A percentile compares a stretch with the other conserved stretches of the same genome.
phyloP scores from a whole-genome alignment of 2,329 filamentous ascomycete species.

The Penicillium sp. region DNA sequence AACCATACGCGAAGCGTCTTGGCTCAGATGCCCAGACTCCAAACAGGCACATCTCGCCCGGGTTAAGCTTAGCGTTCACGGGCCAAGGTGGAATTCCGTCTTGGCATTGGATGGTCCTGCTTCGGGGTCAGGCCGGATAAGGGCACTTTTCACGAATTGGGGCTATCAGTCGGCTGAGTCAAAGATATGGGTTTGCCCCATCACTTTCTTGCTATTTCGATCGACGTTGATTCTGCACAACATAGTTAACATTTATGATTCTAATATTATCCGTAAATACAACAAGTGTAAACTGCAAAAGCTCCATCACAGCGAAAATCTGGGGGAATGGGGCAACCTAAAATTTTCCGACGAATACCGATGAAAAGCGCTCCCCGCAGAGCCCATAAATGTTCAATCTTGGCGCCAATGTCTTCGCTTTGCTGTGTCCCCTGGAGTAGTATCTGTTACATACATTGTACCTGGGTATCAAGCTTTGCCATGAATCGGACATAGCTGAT shows the following conservation, averaged over 20 bases:
- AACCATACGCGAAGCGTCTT: neutral
- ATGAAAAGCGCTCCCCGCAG: conserved; percentile 1
- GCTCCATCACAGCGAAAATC: neutral
- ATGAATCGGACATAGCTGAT: neutral
- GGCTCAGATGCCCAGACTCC: neutral
- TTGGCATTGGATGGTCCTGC: neutral
- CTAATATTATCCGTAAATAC: neutral
- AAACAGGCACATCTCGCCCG: neutral
- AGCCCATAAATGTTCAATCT: neutral
- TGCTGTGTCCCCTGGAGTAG: neutral
- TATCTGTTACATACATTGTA: neutral
- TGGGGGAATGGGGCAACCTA: neutral
- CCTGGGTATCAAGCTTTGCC: neutral
- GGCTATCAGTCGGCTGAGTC: neutral
- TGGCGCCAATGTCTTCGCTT: conserved; percentile 8
- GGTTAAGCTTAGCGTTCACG: neutral
- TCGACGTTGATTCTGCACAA: neutral
- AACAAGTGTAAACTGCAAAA: neutral
- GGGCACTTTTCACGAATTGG: neutral
- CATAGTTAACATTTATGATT: too few species aligned
- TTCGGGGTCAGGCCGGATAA: neutral
- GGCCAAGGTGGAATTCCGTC: neutral
- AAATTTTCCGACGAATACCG: neutral
- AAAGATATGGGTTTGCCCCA: neutral
- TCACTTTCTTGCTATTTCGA: neutral